phyloP scores from a whole-genome alignment of 306 rosid genomes.

The Ormosia emarginata region DNA sequence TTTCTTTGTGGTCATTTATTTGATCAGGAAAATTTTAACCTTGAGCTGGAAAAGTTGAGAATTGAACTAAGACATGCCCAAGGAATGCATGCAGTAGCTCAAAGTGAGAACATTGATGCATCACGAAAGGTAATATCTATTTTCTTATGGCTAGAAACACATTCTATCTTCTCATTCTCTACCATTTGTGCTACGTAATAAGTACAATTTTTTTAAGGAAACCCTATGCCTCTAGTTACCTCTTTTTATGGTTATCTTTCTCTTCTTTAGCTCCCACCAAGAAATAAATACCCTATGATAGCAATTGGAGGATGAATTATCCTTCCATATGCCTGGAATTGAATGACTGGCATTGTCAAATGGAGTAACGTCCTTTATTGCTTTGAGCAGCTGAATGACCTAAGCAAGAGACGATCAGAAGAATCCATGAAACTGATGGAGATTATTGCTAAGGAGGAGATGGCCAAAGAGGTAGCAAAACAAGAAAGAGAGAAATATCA shows the following conservation, averaged over 20 bases:
- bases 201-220: not conserved
- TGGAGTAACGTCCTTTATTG: slow-evolving; percentile 30
- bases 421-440: slow-evolving; percentile 65
- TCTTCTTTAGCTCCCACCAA: not conserved
- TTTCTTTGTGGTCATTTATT: slow-evolving; percentile 15
- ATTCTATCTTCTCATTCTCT: not conserved
- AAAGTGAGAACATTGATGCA: slow-evolving; percentile 69
- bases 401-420: slow-evolving; percentile 46
- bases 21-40: slow-evolving; percentile 58
- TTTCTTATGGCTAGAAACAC: slow-evolving; percentile 8
- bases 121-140: slow-evolving; percentile 57
- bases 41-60: slow-evolving; percentile 88
- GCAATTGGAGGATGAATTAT: not conserved
- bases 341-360: not conserved
- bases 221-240: not conserved
- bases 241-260: not conserved
- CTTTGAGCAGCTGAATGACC: slow-evolving; percentile 55
- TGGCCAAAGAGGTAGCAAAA: slow-evolving; percentile 48
- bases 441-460: slow-evolving; percentile 51
- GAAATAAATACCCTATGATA: not conserved
- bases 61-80: slow-evolving; percentile 80
- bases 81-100: slow-evolving; percentile 86
- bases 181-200: not conserved
- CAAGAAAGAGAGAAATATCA: slow-evolving; percentile 60
- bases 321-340: not conserved